Conservation (phyloP, 23 red algal species). For the Gracilaria gracilis region DNA sequence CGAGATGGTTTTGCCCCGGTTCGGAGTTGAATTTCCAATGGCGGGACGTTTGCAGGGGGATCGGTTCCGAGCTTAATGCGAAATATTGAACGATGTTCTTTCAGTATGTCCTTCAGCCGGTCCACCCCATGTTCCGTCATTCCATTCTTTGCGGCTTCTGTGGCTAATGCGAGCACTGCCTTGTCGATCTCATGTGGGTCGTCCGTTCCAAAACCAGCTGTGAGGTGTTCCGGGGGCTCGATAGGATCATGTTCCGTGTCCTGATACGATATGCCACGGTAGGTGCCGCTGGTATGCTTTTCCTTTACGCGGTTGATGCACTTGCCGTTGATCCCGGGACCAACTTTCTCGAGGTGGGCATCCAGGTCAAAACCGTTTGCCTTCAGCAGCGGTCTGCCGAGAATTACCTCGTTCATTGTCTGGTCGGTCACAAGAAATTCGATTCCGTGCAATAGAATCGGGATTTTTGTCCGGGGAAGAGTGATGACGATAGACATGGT, state of each 20-base stretch:
- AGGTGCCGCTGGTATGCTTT: neutral
- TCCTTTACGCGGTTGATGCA: neutral
- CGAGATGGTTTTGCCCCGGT: neutral
- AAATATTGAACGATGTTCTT: conserved; percentile 15
- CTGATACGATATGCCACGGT: neutral
- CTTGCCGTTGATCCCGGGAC: neutral
- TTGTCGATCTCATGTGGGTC: neutral
- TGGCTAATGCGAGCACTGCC: neutral
- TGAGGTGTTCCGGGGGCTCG: neutral
- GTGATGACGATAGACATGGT: neutral
- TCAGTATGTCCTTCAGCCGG: too few species aligned
- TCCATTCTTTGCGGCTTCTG: neutral
- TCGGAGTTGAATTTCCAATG: neutral
- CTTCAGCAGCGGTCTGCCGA: neutral
- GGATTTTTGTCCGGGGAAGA: neutral
- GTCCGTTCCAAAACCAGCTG: neutral
- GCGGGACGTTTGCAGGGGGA: conserved; percentile 15
- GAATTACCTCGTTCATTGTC: neutral
- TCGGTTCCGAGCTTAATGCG: conserved; percentile 29
- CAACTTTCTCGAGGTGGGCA: neutral
- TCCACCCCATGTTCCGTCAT: too few species aligned
- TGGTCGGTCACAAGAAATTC: neutral
- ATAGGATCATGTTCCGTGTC: conserved; percentile 23
- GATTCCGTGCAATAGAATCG: neutral
- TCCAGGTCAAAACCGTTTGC: neutral